These are phyloP conservation scores for Thielaviopsis ethacetica DNA, from an alignment of 2,329 filamentous ascomycete genomes.

Conservation along the genomic window DNA sequence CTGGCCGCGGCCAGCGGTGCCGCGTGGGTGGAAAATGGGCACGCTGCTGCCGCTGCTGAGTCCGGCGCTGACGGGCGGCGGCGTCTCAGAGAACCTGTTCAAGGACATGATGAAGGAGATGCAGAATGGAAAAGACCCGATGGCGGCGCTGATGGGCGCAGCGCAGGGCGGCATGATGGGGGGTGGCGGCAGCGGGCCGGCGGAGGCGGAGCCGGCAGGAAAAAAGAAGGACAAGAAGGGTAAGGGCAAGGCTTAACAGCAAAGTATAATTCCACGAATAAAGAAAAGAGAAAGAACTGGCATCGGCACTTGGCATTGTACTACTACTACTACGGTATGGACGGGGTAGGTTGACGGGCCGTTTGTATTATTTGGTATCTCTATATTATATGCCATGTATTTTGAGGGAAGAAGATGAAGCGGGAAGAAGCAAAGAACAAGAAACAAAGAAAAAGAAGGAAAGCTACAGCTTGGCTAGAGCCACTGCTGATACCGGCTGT, in stretches of 20 bases:
- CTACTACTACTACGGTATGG: too few relatives aligned
- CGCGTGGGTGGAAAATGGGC: constrained; percentile 81
- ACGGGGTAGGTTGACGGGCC: too few relatives aligned
- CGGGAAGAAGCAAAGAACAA: not conserved
- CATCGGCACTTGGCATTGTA: not conserved
- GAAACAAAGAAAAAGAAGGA: not conserved
- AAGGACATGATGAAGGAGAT: constrained; percentile 97
- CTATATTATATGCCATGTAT: not conserved
- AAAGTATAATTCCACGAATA: not conserved
- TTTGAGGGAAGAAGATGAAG: too few relatives aligned
- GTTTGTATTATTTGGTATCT: not conserved
- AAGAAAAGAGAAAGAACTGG: not conserved
- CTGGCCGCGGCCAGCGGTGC: constrained; percentile 57
- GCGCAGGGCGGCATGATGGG: constrained; percentile 17
- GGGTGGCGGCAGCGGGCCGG: constrained; percentile 15
- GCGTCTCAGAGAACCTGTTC: constrained; percentile 84
- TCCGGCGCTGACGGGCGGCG: constrained; percentile 78
- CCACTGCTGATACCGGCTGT: not conserved
- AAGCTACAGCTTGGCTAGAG: not conserved
- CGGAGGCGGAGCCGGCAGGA: constrained; percentile 16
- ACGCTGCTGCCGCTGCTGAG: constrained; percentile 74
- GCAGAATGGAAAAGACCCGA: constrained; percentile 34
- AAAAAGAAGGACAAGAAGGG: constrained; percentile 33
- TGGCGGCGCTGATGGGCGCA: constrained; percentile 27
- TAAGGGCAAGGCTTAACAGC: constrained; percentile 26